Evolutionary conservation across 768 basidiomycete genomes (phyloP), one percentile per base, ranked within the genome.

Genomic region (Termitomyces sp.): DNA sequence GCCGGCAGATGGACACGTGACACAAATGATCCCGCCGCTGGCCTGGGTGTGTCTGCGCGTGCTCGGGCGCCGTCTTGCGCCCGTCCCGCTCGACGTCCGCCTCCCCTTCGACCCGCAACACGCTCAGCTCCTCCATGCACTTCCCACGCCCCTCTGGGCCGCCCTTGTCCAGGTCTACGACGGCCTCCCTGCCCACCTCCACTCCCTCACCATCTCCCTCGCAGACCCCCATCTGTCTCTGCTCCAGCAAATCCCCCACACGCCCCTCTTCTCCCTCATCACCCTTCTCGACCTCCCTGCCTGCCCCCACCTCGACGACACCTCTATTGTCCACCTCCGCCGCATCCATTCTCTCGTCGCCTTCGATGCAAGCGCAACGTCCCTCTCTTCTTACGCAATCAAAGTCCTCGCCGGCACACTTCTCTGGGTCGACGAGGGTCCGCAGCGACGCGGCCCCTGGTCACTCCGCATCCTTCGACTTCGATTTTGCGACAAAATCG

Each of bases 101-200:
- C 60, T 59, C 5, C 27, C 46, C 42, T 55, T 58, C 29, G 26
- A 47, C 72, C 70, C 27, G 27, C 65, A 58, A 31, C 31, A 59
- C 59, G 63, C 44, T 73, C 77, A 31, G 64, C 60, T 64, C 6
- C 52, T 62, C 13, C 70, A 76, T 53, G 64, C 78, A n/a, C 66
- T 80, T 1, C 81, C 87, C 61, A 86, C 88, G 2, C 72, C 77
- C 12, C 69, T 87, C 14, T 90, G 88, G 87, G 81, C 78, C 0
- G 72, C 79, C 20, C 57, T 92, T 43, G 73, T 79, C 5, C 90
- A 89, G 64, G 63, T 88, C 31, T 84, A 84, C 71, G 64, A 79
- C 63, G 57, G 68, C 34, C 76, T 90, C 7, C 87, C 90, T 0
- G 34, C 67, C 0, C 55, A 34, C 46, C 72, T 83, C 55, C 64